Evolutionary conservation across 345 rosid genomes (phyloP), one percentile per base, ranked within the genome.

Genomic region (Syzygium oleosum): DNA sequence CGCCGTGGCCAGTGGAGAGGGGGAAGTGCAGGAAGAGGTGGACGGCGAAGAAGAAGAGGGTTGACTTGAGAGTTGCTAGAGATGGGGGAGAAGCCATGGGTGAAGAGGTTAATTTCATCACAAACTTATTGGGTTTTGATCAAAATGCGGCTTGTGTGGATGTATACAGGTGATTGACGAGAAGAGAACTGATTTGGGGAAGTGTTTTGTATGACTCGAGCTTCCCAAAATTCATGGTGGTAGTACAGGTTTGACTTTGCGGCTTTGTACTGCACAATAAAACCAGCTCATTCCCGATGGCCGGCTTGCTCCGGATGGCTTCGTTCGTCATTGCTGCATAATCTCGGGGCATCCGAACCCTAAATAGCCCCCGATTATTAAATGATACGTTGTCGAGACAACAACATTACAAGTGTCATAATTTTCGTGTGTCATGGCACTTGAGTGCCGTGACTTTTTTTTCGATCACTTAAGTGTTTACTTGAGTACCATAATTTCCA

Each of bases 1-100:
- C 95, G 1, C 96, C 93, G 25, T 95, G 95, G 85, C 88, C 90
- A 16, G 84, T 87, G 58, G 90, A 90, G 31, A 90, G n/a, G 79
- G 92, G 91, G 87, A 91, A 61, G 25, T 90, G 93, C 3, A 95
- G 91, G 88, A 84, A 85, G 86, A 85, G 73, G 9, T 83, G 54
- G 23, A 54, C 23, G 78, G 84, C 34, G 17, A 27, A 61, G 84
- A 84, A 53, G 58, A 87, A n/a, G 83, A 83, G 86, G 4, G 86
- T 49, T 58, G 85, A 80, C 63, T 78, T 85, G 41, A 49, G n/a
- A 43, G 79, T 3, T 55, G 25, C 49, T 2, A n/a, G 53, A 41
- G 43, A 1, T 58, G 56, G 87, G 22, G 34, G 58, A 46, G 68
- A 88, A 65, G 85, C 79, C 84, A 85, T 53, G 41, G 84, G 11